A percentile compares a stretch with the other conserved stretches of the same genome.
Conservation (phyloP, 2,329 filamentous ascomycete species). For the Penicillium sp. region DNA sequence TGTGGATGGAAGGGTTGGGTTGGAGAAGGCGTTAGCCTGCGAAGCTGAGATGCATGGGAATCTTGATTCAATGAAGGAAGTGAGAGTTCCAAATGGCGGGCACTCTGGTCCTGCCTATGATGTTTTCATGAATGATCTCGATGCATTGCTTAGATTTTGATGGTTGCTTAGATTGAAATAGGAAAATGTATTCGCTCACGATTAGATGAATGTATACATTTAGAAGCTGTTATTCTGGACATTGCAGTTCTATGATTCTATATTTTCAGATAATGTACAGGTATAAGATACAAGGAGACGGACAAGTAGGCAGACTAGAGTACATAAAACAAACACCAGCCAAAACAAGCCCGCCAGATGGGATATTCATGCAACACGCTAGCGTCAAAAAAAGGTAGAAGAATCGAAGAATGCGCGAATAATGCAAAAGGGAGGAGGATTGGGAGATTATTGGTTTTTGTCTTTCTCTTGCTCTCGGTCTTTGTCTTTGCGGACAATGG, state of each 20-base stretch:
- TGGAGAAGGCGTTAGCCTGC: background rate
- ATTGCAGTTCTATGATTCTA: slow-evolving; percentile 11
- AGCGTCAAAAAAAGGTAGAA: slow-evolving; percentile 17
- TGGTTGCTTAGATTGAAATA: background rate
- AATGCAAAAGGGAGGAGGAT: background rate
- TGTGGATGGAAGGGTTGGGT: background rate
- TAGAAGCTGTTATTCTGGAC: background rate
- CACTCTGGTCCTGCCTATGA: background rate
- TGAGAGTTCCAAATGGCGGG: background rate
- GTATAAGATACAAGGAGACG: slow-evolving; percentile 18
- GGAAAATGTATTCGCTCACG: background rate
- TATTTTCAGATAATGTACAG: slow-evolving; percentile 13
- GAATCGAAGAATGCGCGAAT: background rate
- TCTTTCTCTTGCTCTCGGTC: background rate
- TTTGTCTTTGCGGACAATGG: slow-evolving; percentile 16
- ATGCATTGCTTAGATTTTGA: slow-evolving; percentile 10
- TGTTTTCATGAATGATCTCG: slow-evolving; percentile 8
- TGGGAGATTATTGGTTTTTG: background rate
- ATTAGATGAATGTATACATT: background rate
- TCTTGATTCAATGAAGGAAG: background rate
- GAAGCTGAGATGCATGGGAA: background rate
- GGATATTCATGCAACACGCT: slow-evolving; percentile 21
- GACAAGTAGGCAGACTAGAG: slow-evolving; percentile 7
- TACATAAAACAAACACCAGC: slow-evolving; percentile 9
- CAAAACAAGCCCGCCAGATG: slow-evolving; percentile 9